Conservation (phyloP, 1,139 yeast genomes). For the Blastobotrys proliferans region DNA sequence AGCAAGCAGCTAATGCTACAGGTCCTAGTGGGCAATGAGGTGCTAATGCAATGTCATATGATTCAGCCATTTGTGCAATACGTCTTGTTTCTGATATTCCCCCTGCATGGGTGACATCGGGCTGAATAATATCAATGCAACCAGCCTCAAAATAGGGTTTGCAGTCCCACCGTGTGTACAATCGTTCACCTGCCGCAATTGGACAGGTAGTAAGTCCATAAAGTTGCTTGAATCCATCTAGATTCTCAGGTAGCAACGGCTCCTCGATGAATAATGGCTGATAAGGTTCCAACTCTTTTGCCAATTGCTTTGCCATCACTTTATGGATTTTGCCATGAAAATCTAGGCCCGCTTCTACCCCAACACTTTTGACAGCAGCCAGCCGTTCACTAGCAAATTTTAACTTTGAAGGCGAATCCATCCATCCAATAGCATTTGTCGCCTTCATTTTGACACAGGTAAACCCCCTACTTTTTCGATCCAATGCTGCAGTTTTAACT, state of each 20-base stretch:
- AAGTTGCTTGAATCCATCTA: conserved; percentile 27
- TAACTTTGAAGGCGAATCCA: conserved; percentile 27
- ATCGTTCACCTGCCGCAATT: conserved; percentile 32
- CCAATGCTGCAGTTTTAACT: conserved; percentile 28
- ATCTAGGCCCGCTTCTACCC: conserved; percentile 32
- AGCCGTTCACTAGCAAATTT: conserved; percentile 28
- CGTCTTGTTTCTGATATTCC: conserved; percentile 31
- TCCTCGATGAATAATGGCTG: conserved; percentile 32
- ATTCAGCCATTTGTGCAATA: conserved; percentile 32
- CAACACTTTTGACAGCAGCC: conserved; percentile 24
- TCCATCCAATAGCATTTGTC: conserved; percentile 27
- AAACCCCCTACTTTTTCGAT: conserved; percentile 31
- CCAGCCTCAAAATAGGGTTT: conserved; percentile 29
- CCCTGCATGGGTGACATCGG: conserved; percentile 32
- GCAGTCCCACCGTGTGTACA: conserved; percentile 29
- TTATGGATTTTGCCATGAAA: conserved; percentile 32
- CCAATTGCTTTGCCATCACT: conserved; percentile 32
- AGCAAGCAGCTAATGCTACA: conserved; percentile 31
- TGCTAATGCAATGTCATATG: conserved; percentile 32
- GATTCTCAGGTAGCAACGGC: conserved; percentile 31
- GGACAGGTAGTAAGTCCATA: conserved; percentile 29
- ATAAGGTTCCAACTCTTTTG: conserved; percentile 27
- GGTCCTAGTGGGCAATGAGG: conserved; percentile 35
- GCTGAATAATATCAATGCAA: conserved; percentile 32
- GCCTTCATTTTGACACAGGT: conserved; percentile 35